phyloP scores from a whole-genome alignment of 2,329 filamentous ascomycete species.

The Pyricularia pennisetigena region DNA sequence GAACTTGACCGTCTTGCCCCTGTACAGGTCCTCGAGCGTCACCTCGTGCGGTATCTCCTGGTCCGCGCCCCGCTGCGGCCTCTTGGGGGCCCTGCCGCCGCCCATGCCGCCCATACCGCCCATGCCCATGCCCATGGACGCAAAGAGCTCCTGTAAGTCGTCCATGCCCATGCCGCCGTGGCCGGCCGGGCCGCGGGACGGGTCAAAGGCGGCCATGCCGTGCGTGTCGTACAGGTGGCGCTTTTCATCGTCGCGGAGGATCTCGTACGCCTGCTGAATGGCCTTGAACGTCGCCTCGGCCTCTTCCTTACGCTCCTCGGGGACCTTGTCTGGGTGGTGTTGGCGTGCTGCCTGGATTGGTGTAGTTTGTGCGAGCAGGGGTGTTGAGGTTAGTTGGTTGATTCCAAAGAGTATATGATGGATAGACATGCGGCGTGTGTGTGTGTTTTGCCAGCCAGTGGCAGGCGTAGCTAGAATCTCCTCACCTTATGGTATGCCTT shows the following conservation, averaged over 20 bases:
- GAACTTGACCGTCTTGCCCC: slow-evolving; percentile 97
- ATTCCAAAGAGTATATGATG: neutral
- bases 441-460: neutral
- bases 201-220: slow-evolving; percentile 93
- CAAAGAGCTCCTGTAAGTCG: slow-evolving; percentile 86
- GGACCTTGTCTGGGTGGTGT: slow-evolving; percentile 92
- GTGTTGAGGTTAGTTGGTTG: slow-evolving; percentile 9
- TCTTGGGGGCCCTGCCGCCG: slow-evolving; percentile 58
- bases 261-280: slow-evolving; percentile 92
- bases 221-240: slow-evolving; percentile 85
- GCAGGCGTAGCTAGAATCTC: slow-evolving; percentile 10
- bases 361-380: neutral
- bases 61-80: slow-evolving; percentile 63
- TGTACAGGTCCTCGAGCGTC: slow-evolving; percentile 89
- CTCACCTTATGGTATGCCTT: slow-evolving; percentile 91
- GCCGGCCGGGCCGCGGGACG: slow-evolving; percentile 49
- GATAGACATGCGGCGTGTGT: neutral
- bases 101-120: slow-evolving; percentile 48
- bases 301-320: slow-evolving; percentile 72
- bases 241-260: slow-evolving; percentile 92
- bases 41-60: slow-evolving; percentile 91
- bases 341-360: slow-evolving; percentile 62
- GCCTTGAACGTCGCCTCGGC: slow-evolving; percentile 90
- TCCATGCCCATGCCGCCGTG: slow-evolving; percentile 40
- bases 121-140: slow-evolving; percentile 61